phyloP scores from a whole-genome alignment of 2,329 filamentous ascomycete species.

The Blastomyces silverae region DNA sequence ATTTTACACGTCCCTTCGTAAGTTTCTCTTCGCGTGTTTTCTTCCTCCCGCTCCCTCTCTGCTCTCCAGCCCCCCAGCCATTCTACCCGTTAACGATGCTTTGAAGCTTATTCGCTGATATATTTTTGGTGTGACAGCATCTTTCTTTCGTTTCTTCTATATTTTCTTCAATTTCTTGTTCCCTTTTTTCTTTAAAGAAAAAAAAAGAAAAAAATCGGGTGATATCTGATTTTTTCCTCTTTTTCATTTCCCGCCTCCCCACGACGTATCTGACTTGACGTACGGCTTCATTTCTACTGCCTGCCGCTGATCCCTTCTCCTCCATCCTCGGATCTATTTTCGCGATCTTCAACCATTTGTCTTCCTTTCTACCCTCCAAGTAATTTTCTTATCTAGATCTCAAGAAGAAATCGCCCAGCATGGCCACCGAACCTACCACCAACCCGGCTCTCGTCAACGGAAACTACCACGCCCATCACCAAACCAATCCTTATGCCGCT shows the following conservation, averaged over 20 bases:
- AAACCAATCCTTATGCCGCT: conserved; percentile 27
- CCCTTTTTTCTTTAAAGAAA: background rate
- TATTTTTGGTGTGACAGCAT: background rate
- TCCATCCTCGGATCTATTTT: conserved; percentile 8
- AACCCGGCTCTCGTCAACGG: conserved; percentile 35
- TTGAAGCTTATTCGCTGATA: background rate
- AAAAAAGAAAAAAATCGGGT: background rate
- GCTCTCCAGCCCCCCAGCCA: background rate
- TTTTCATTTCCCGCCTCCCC: background rate
- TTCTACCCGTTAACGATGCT: background rate
- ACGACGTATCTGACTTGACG: conserved; percentile 3
- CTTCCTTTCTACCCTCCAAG: background rate
- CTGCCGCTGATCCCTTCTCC: background rate
- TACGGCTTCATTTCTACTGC: background rate
- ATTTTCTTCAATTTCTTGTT: conserved; percentile 19
- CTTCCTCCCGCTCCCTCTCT: background rate
- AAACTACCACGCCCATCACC: conserved; percentile 37
- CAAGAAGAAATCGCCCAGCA: conserved; percentile 19
- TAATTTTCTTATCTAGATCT: background rate
- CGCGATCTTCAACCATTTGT: background rate
- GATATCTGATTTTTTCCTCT: background rate
- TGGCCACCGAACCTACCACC: conserved; percentile 37
- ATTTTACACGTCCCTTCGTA: conserved; percentile 3
- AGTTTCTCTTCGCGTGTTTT: conserved; percentile 3
- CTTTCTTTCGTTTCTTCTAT: conserved; percentile 12